Base-by-base conservation (phyloP, 164 flowering plant species). In the Aristolochia californica region DNA sequence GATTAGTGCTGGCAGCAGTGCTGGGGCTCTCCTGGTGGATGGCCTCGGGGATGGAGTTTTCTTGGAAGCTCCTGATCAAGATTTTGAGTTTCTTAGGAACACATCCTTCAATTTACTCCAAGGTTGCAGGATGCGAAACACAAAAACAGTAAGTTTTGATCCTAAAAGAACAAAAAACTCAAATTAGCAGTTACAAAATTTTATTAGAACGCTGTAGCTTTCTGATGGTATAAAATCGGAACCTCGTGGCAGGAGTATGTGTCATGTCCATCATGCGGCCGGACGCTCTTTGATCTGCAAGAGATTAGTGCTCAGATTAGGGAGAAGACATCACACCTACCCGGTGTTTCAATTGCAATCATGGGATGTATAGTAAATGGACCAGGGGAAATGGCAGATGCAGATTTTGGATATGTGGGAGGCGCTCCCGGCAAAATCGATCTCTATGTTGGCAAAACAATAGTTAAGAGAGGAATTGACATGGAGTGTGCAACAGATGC, bases 281-380 rank as follows among this genome's bases (percentile, higher is more conserved):
- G 98, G 63, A 88, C 98, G 17, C 70, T 93, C 60, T 93, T 93
- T 69, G 98, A 93, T 66, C 95, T 88, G 48, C 98, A 88, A 80
- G 98, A 87, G 69, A 82, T 93, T 55, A 88, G 97, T 66, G 98
- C 98, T 57, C 57, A 93, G 69, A 93, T 93, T 52, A 69, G 98
- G 74, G 95, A 93, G 63, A 93, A 79, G 81, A 93, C 98, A 60
- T 83, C 81, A 10, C 98, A 93, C 66, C 70, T 93, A 77, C 98
- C 98, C 60, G 98, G 98, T 66, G 98, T 93, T 68, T 93, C 98
- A 23, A 93, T 93, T 63, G 98, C 98, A 30, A 93, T 93, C 67
- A 93, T 93, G 98, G 98, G 98, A 59, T 93, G 98, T 79, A 93
- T 88, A 38, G 98, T 93, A 28, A 93, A 93, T 68, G 98, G 98